phyloP scores from a whole-genome alignment of 345 rosid species.

The Theobroma cacao region DNA sequence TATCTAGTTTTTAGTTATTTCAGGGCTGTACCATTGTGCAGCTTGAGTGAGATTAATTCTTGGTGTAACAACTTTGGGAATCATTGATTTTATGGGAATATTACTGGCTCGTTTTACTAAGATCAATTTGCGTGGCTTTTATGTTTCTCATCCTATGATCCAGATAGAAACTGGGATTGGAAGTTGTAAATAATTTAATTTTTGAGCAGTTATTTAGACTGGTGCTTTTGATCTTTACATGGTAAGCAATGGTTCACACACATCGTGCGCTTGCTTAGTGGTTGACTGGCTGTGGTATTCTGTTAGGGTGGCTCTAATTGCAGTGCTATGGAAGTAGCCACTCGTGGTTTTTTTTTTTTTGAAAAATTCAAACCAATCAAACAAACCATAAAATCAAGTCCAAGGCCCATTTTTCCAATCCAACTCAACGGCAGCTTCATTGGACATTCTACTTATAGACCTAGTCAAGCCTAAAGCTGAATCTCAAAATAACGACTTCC shows the following conservation, averaged over 20 bases:
- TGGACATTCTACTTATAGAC: constrained; percentile 42
- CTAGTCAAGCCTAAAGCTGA: constrained; percentile 41
- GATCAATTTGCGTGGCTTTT: background rate
- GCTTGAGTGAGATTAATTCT: background rate
- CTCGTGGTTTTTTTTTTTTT: too few relatives aligned
- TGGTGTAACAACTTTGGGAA: constrained; percentile 2
- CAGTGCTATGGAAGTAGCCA: background rate
- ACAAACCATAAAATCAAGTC: constrained; percentile 11
- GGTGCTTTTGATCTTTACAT: background rate
- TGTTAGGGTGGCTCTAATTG: too few relatives aligned
- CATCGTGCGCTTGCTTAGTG: too few relatives aligned
- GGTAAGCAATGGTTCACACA: too few relatives aligned
- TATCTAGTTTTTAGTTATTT: background rate
- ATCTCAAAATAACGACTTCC: too few relatives aligned
- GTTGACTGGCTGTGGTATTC: too few relatives aligned
- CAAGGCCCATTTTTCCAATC: constrained; percentile 11
- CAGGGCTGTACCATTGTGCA: background rate
- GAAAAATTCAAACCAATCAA: constrained; percentile 2
- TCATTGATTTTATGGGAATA: background rate
- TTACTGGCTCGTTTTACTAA: background rate
- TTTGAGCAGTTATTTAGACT: background rate
- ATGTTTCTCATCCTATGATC: background rate
- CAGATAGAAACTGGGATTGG: background rate
- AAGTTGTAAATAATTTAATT: constrained; percentile 1
- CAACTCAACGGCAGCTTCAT: constrained; percentile 24